A percentile compares a stretch with the other conserved stretches of the same genome.
phyloP scores from a whole-genome alignment of 2,329 filamentous ascomycete species.

The Fusarium mexicanum region DNA sequence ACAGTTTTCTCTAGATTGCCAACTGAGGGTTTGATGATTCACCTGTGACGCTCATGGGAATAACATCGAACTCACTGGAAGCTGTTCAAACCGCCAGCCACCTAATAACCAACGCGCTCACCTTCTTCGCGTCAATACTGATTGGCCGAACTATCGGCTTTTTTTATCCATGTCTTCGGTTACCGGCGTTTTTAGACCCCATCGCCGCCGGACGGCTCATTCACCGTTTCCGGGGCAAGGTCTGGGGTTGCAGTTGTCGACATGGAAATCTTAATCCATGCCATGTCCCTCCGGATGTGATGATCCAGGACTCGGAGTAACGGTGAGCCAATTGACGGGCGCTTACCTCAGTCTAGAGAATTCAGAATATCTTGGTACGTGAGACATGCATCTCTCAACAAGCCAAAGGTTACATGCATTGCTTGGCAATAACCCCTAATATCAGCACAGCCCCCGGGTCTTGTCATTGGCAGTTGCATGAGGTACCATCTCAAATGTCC shows the following conservation, averaged over 20 bases:
- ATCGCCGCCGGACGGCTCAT: not conserved
- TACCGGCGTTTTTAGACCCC: not conserved
- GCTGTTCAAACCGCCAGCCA: not conserved
- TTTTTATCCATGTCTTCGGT: not conserved
- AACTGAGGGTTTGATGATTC: not conserved
- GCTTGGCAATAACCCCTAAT: not conserved
- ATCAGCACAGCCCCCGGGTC: not conserved
- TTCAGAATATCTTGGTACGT: not conserved
- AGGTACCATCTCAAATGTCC: too few relatives aligned
- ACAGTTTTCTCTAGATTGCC: fast-evolving
- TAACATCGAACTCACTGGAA: not conserved
- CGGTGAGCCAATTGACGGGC: not conserved
- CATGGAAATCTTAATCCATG: not conserved
- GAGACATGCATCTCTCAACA: not conserved
- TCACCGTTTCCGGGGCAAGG: not conserved
- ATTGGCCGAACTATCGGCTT: not conserved
- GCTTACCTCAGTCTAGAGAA: not conserved
- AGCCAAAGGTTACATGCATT: not conserved
- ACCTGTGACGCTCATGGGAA: not conserved
- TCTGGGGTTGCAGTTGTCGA: not conserved
- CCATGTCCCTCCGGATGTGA: not conserved
- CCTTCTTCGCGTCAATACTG: fast-evolving
- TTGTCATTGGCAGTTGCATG: not conserved
- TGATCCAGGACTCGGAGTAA: not conserved
- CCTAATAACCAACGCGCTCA: not conserved